A percentile compares a stretch with the other conserved stretches of the same genome.
These are phyloP conservation scores for Phytophthora constricta DNA, from an alignment of 352 stramenopile genomes.

Conservation along the genomic window DNA sequence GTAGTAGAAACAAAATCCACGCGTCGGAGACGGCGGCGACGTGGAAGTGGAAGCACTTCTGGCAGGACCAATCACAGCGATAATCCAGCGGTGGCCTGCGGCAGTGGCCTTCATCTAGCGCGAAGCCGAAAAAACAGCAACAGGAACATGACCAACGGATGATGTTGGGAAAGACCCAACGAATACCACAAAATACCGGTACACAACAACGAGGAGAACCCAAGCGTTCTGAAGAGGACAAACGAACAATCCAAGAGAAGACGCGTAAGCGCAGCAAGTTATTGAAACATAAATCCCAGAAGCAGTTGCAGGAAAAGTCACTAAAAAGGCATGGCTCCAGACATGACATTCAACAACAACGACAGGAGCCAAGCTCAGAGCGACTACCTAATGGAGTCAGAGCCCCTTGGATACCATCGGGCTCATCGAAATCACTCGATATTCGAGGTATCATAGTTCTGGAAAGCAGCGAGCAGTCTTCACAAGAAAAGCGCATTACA, in stretches of 20 bases:
- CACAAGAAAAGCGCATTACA: conserved; percentile 22
- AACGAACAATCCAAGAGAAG: conserved; percentile 15
- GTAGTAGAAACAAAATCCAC: not conserved
- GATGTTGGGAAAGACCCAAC: conserved; percentile 26
- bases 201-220: not conserved
- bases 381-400: conserved; percentile 13
- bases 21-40: conserved; percentile 8
- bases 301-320: conserved; percentile 2
- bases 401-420: conserved; percentile 15
- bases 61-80: not conserved
- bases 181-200: too few relatives aligned
- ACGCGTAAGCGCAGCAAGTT: conserved; percentile 21
- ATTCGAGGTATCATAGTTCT: conserved; percentile 3
- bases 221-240: conserved; percentile 6
- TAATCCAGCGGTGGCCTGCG: conserved; percentile 23
- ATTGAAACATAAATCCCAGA: conserved; percentile 15
- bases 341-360: conserved; percentile 5
- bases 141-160: conserved; percentile 29
- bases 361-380: not conserved
- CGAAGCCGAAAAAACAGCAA: conserved; percentile 39
- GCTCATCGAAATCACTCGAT: conserved; percentile 14
- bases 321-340: not conserved
- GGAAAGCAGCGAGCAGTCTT: not conserved
- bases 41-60: conserved; percentile 10
- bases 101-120: conserved; percentile 48